Evolutionary conservation across 306 rosid genomes (phyloP).

Genomic region (Abrus pulchellus): DNA sequence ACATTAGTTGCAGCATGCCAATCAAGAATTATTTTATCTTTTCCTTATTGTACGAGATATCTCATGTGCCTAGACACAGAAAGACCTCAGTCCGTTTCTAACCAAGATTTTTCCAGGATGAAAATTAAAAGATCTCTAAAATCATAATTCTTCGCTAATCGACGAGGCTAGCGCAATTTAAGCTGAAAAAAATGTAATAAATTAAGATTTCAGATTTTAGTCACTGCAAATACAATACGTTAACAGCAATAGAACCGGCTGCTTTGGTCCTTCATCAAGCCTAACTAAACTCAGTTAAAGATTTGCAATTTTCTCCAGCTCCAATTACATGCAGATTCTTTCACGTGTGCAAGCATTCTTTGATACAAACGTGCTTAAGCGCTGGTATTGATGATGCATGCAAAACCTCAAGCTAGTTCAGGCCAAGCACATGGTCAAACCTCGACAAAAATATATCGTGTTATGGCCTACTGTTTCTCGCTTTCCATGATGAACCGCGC

Average conservation of each 20-base stretch:
- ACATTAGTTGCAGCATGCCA: not conserved
- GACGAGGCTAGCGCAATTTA: not conserved
- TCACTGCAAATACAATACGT: constrained; percentile 4
- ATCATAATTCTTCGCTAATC: not conserved
- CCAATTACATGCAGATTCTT: not conserved
- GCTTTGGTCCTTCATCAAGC: not conserved
- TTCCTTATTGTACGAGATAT: not conserved
- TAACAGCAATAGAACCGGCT: constrained; percentile 5
- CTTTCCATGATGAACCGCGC: constrained; percentile 64
- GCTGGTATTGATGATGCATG: constrained; percentile 11
- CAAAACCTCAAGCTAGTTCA: constrained; percentile 1
- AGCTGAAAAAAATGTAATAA: not conserved
- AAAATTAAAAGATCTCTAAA: too few species aligned
- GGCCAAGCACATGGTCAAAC: constrained; percentile 26
- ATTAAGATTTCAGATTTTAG: not conserved
- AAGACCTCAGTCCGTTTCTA: too few species aligned
- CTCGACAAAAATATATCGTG: not conserved
- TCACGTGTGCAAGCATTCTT: not conserved
- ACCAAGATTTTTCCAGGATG: too few species aligned
- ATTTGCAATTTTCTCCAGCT: not conserved
- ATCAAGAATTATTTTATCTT: not conserved
- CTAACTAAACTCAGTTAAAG: constrained; percentile 10
- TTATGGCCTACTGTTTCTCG: constrained; percentile 55
- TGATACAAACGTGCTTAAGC: constrained; percentile 16
- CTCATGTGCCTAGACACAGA: not conserved